A percentile compares a stretch with the other conserved stretches of the same genome.
These are phyloP conservation scores for Pseudocercospora macadamiae DNA, from an alignment of 2,329 filamentous ascomycete genomes.

Conservation along the genomic window DNA sequence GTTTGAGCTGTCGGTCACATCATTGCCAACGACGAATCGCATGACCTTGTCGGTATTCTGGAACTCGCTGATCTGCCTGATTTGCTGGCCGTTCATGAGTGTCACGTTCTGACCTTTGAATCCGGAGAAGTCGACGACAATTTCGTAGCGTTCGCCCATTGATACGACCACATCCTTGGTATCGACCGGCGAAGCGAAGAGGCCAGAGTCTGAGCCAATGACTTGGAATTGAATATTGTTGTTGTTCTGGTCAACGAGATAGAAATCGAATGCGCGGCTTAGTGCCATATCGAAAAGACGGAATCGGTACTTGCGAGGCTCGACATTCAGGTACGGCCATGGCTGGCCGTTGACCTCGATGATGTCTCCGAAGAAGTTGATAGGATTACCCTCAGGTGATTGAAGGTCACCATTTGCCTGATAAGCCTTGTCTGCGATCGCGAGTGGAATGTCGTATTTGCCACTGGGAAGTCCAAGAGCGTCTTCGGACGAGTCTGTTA, in stretches of 20 bases:
- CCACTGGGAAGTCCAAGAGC: constrained; percentile 55
- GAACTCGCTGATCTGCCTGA: constrained; percentile 51
- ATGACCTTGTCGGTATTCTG: constrained; percentile 56
- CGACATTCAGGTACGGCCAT: constrained; percentile 62
- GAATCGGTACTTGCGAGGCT: constrained; percentile 64
- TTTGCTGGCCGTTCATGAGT: constrained; percentile 31
- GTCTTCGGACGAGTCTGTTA: constrained; percentile 56
- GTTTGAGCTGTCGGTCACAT: constrained; percentile 42
- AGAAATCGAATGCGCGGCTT: constrained; percentile 53
- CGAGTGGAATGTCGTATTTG: constrained; percentile 58
- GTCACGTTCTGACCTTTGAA: constrained; percentile 52
- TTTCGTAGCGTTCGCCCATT: constrained; percentile 62
- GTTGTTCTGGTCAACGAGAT: constrained; percentile 45
- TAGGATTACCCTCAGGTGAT: constrained; percentile 46
- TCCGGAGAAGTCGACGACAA: constrained; percentile 59
- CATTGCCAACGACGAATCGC: constrained; percentile 54
- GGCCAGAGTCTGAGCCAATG: constrained; percentile 59
- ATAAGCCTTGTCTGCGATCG: constrained; percentile 57
- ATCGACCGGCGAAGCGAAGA: constrained; percentile 51
- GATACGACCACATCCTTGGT: constrained; percentile 50
- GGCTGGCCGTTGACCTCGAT: constrained; percentile 63
- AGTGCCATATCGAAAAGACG: constrained; percentile 57
- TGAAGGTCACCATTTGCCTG: constrained; percentile 54
- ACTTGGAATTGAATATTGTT: constrained; percentile 54
- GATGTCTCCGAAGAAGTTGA: constrained; percentile 59